phyloP scores from a whole-genome alignment of 1,139 yeast genomes.

The Blastobotrys serpentis region DNA sequence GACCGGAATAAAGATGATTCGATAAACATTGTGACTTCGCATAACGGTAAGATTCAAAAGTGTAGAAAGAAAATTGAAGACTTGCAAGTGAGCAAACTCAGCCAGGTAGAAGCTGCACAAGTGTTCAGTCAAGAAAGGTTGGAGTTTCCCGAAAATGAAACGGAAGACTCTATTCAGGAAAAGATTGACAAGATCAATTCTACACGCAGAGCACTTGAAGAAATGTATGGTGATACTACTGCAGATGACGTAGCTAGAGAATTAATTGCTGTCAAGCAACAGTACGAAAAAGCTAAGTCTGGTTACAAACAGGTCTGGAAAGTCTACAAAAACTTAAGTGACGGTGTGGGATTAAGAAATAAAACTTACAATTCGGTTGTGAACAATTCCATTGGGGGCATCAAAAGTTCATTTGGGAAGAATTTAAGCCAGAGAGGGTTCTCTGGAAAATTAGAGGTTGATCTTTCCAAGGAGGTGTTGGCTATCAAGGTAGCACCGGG shows the following conservation, averaged over 20 bases:
- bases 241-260: constrained; percentile 11
- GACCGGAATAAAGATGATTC: constrained; percentile 1
- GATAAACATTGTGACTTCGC: background rate
- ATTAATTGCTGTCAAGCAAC: constrained; percentile 7
- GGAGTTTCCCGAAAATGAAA: constrained; percentile 9
- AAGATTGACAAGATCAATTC: constrained; percentile 12
- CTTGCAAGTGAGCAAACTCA: constrained; percentile 8
- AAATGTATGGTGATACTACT: constrained; percentile 11
- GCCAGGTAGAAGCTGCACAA: constrained; percentile 16
- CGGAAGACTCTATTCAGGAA: constrained; percentile 13
- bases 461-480: constrained; percentile 47
- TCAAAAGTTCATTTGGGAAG: constrained; percentile 25
- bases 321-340: background rate
- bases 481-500: constrained; percentile 31
- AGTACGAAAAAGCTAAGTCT: background rate
- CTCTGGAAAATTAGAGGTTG: constrained; percentile 67
- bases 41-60: background rate
- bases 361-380: constrained; percentile 22
- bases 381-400: constrained; percentile 15
- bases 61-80: background rate
- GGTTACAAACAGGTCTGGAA: background rate
- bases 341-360: background rate
- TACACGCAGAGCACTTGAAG: constrained; percentile 10
- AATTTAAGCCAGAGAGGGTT: constrained; percentile 56
- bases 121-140: constrained; percentile 5